Conservation (phyloP, 208 protist species). For the Trypanosomatidae sp. region DNA sequence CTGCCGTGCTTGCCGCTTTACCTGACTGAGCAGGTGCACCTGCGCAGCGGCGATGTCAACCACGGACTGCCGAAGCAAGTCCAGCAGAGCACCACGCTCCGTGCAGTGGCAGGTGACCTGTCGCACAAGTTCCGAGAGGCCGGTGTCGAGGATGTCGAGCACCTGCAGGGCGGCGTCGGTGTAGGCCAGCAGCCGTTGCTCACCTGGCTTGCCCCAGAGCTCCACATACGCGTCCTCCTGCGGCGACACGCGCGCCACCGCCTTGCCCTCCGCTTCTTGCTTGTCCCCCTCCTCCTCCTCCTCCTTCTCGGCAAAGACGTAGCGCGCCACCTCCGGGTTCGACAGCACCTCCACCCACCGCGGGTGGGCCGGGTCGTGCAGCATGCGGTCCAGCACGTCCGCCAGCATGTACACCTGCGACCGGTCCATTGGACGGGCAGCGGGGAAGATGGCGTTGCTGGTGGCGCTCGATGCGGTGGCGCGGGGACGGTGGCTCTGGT, state of each 20-base stretch:
- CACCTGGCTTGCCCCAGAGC: conserved; percentile 40
- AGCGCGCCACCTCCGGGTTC: conserved; percentile 54
- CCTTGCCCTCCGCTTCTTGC: no score
- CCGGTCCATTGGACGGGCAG: conserved; percentile 51
- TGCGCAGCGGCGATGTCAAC: conserved; percentile 61
- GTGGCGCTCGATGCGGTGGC: no score
- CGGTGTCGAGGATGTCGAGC: conserved; percentile 67
- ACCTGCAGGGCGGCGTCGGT: conserved; percentile 53
- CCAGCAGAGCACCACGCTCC: conserved; percentile 82
- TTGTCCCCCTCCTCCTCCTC: neutral
- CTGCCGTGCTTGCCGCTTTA: conserved; percentile 45
- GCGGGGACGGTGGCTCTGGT: neutral
- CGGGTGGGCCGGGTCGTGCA: conserved; percentile 42
- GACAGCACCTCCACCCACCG: conserved; percentile 49
- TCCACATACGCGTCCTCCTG: conserved; percentile 23
- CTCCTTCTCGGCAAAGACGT: conserved; percentile 37
- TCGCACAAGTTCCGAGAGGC: conserved; percentile 75
- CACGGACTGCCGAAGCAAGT: conserved; percentile 66
- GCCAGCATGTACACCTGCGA: conserved; percentile 87
- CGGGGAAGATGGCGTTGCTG: conserved; percentile 73
- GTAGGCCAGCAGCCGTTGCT: conserved; percentile 55
- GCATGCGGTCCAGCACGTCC: conserved; percentile 80
- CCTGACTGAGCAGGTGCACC: conserved; percentile 58
- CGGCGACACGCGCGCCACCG: no score
- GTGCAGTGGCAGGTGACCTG: conserved; percentile 61